A percentile compares a stretch with the other conserved stretches of the same genome.
Conservation (phyloP, 768 basidiomycete genomes). For the Mycena amicta region DNA sequence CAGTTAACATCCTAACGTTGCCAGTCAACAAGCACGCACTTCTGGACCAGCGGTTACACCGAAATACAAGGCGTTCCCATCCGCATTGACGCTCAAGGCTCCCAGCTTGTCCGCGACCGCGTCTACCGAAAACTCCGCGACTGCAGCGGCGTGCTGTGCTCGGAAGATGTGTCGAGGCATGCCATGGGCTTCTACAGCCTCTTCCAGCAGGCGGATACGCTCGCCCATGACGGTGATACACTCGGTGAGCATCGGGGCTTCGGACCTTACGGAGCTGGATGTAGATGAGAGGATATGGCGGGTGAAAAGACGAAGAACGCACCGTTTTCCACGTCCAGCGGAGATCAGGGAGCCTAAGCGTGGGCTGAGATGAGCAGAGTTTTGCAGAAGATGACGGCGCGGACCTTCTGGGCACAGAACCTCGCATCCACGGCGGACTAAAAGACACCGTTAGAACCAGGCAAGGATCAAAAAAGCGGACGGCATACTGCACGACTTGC, state of each 20-base stretch:
- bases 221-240: neutral
- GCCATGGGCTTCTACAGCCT: neutral
- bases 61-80: neutral
- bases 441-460: neutral
- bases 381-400: neutral
- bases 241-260: neutral
- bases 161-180: neutral
- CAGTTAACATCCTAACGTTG: too few species aligned
- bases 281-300: neutral
- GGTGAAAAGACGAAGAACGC: neutral
- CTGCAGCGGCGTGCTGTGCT: neutral
- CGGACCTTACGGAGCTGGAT: neutral
- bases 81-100: neutral
- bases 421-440: neutral
- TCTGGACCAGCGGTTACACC: neutral
- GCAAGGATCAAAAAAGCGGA: neutral
- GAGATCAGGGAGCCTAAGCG: neutral
- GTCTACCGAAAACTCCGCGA: neutral
- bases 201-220: neutral
- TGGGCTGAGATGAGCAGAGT: neutral
- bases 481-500: neutral
- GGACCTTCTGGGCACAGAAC: neutral
- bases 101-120: neutral
- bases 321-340: conserved; percentile 1
- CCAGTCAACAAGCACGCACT: neutral